Base-by-base conservation (phyloP, 2,329 filamentous ascomycete species). In the Fusarium sp. region DNA sequence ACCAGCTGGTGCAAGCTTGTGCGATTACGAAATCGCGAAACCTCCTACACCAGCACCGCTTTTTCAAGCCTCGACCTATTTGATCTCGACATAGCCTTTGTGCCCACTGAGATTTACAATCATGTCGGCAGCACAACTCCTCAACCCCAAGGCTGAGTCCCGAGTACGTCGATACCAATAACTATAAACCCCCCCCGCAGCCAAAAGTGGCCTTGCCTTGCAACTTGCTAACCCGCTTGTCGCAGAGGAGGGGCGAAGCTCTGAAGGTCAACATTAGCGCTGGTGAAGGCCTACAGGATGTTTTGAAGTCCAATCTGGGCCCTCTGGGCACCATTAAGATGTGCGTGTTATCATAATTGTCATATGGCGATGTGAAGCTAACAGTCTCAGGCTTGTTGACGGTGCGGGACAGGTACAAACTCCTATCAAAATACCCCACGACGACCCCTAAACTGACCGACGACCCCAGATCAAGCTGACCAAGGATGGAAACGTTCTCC, bases 71-170 rank as follows among this genome's bases (percentile, higher is more conserved):
- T 66, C 72, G 51, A 75, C 68, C 61, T 72, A 63, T 56, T 57
- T 44, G 67, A 70, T 68, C 71, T 75, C 77, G 69, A 77, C 74
- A 76, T 73, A 75, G 63, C 45, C 59, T 44, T 70, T 62, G 63
- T 72, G 70, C 51, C 62, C 66, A 68, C 58, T 56, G 62, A 72
- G 62, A 73, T 72, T 63, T 71, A 62, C 68, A 78, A 82, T 72
- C 59, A 98, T 98, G 96, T 98, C 95, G 86, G 96, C 96, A 79
- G 95, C 96, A 81, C 96, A 98, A 87, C 92, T 99, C 81, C 92
- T 99, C 77, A 99, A 99, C 85, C 96, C 96, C 72, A 99, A 99
- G 89, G 96, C 96, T 81, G 96, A 99, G 88, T 98, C 95, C 80
- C 92, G 96, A 86, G 95, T 97, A 88, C 80, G 93, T 87, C 72